Base-by-base conservation (phyloP, 768 basidiomycete species). In the Suillus sp. region DNA sequence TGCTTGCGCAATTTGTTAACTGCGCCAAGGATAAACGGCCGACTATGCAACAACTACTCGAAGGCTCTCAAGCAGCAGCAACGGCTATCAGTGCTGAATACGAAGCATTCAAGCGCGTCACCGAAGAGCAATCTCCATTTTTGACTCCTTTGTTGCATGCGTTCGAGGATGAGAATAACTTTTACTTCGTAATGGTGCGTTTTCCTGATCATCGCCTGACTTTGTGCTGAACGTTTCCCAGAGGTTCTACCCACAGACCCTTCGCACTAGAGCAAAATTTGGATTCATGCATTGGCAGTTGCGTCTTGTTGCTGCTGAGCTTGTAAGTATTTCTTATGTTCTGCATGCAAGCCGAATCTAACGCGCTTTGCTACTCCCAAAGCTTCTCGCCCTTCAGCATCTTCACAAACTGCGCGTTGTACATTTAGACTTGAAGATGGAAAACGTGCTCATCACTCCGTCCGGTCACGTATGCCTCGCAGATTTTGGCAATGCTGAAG, bases 381-480 rank as follows among this genome's bases (percentile, higher is more conserved):
- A 66, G 64, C 60, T 55, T 25, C 47, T 67, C 4, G 68, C 50
- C 11, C 32, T 67, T 4, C 50, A 69, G 59, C 65, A 64, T 16
- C 58, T 68, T 13, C 65, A 68, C 42, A 45, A 50, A 13, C 22
- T 62, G 27, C 71, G 75, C 11, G 70, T 84, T 53, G 74, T 81
- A 11, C 83, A 85, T 72, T 73, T 81, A 25, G 84, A 85, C 67
- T 65, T 85, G 66, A 85, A 85, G 72, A 71, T 81, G 38, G 84
- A 85, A 67, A 85, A 85, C 66, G 76, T 85, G 53, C 69, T 85
- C 34, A 71, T 81, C 38, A 78, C 78, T 59, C 61, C 66, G 6
- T 50, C 42, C 25, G 67, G 67, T 22, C 67, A 68, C 20, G 34
- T 67, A 56, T 45, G 54, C n/a, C 6, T 68, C 27, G 64, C 55